A percentile compares a stretch with the other conserved stretches of the same genome.
Conservation (phyloP, 768 basidiomycete species). For the Boletus vermiculosoides region DNA sequence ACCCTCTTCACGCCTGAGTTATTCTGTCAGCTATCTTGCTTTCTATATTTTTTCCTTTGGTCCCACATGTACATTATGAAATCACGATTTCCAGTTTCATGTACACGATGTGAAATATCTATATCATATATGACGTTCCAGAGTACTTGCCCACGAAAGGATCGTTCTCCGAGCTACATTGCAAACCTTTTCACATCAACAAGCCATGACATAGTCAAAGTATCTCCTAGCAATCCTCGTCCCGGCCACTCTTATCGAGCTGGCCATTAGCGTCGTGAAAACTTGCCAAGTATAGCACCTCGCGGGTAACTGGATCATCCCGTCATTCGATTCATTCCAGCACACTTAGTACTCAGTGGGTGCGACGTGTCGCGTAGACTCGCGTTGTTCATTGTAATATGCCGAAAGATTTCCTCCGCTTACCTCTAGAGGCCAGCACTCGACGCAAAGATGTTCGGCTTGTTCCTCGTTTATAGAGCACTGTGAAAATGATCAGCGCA, state of each 20-base stretch:
- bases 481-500: no score
- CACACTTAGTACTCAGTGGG: no score
- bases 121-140: background rate
- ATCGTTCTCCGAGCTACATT: background rate
- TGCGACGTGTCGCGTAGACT: no score
- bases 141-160: background rate
- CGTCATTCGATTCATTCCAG: background rate
- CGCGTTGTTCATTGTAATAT: no score
- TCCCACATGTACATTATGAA: background rate
- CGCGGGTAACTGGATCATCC: background rate
- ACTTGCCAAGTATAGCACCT: constrained; percentile 2
- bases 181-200: background rate
- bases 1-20: background rate
- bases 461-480: no score
- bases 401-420: no score
- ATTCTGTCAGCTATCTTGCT: background rate
- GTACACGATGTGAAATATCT: constrained; percentile 8
- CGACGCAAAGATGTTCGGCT: no score
- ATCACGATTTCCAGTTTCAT: background rate
- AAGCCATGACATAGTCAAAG: background rate
- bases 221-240: background rate
- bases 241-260: background rate
- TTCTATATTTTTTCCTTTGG: background rate
- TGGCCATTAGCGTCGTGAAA: background rate
- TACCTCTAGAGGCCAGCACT: no score